Evolutionary conservation across 2,329 filamentous ascomycete genomes (phyloP).

Genomic region (Ramularia collo-cygni): DNA sequence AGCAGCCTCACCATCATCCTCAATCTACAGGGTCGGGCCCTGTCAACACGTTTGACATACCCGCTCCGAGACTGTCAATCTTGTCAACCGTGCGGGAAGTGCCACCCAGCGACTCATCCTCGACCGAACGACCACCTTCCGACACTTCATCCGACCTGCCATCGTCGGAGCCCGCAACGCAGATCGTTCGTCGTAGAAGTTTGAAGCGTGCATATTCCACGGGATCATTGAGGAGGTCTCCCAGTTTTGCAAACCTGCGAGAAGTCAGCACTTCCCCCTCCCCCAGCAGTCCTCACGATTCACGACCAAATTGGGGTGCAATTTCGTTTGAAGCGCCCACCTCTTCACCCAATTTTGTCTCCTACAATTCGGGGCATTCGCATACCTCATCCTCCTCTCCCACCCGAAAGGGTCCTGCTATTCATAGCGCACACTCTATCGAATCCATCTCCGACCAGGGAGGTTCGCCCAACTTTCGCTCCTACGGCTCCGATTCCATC

Average conservation of each 20-base stretch:
- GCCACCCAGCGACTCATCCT: constrained; percentile 14
- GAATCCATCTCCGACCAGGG: not conserved
- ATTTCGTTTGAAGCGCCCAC: constrained; percentile 15
- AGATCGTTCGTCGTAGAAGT: constrained; percentile 7
- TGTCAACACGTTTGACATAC: constrained; percentile 21
- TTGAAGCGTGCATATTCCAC: constrained; percentile 13
- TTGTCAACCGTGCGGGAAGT: constrained; percentile 18
- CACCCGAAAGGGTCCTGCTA: no score
- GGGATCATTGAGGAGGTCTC: constrained; percentile 11
- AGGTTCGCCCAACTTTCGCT: constrained; percentile 3
- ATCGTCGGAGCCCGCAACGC: constrained; percentile 9
- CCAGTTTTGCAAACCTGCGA: constrained; percentile 12
- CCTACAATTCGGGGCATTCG: constrained; percentile 19
- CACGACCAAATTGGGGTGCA: constrained; percentile 10
- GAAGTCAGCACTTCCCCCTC: constrained; percentile 14
- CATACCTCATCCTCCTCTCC: constrained; percentile 5
- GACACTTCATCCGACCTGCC: constrained; percentile 7
- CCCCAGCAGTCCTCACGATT: constrained; percentile 9
- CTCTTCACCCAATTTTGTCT: constrained; percentile 28
- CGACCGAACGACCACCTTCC: constrained; percentile 12
- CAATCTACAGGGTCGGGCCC: constrained; percentile 14
- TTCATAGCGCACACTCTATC: no score
- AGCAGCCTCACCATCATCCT: no score
- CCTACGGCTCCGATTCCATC: constrained; percentile 11
- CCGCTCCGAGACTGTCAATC: constrained; percentile 25